Evolutionary conservation across 176 grass and related monocot genomes (phyloP).

Genomic region (Avena sativa): DNA sequence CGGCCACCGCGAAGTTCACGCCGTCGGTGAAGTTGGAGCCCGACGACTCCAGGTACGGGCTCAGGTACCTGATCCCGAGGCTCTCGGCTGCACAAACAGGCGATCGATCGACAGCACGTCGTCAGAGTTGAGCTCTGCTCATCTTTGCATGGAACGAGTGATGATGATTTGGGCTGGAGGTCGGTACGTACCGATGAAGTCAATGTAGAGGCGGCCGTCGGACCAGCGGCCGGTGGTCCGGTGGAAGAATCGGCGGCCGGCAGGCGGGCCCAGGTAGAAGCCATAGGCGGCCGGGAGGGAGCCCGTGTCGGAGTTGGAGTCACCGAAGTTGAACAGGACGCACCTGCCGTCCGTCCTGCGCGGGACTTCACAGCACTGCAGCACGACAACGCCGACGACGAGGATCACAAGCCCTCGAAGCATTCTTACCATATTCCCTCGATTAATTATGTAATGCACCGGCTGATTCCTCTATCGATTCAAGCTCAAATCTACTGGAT

Average conservation of each 20-base stretch:
- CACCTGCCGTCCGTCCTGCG: conserved; percentile 17
- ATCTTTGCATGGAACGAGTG: background rate
- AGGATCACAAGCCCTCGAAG: background rate
- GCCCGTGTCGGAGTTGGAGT: conserved; percentile 88
- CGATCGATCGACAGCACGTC: background rate
- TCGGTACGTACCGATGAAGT: conserved; percentile 42
- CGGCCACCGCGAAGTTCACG: conserved; percentile 44
- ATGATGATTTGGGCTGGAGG: background rate
- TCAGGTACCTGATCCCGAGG: conserved; percentile 44
- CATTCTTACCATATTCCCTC: background rate
- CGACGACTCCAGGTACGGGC: conserved; percentile 47
- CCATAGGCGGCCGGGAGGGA: conserved; percentile 21
- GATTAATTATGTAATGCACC: background rate
- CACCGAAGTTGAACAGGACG: conserved; percentile 86
- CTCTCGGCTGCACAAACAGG: conserved; percentile 31
- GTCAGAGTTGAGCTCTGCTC: background rate
- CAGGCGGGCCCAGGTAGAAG: conserved; percentile 41
- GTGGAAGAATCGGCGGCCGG: conserved; percentile 49
- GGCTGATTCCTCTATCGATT: background rate
- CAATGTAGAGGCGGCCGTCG: conserved; percentile 43
- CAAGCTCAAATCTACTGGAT: too few relatives aligned
- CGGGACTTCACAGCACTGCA: conserved; percentile 7
- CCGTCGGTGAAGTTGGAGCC: conserved; percentile 38
- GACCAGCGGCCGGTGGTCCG: conserved; percentile 39
- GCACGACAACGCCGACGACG: background rate